Conservation (phyloP, 257 asterid species). For the Haberlea rhodopensis region DNA sequence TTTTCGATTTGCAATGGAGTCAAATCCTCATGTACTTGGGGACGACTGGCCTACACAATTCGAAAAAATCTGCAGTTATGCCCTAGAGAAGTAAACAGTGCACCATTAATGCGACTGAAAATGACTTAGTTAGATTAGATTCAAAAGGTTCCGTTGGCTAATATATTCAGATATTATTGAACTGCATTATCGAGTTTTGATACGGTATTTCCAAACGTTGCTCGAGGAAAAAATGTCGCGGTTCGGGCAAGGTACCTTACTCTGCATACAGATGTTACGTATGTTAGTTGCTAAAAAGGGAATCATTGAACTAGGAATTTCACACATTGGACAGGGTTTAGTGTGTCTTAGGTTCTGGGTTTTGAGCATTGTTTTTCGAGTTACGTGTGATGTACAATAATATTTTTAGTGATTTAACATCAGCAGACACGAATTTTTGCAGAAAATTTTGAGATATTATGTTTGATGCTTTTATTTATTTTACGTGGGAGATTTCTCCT, state of each 20-base stretch:
- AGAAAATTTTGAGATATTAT: not conserved
- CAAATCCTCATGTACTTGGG: conserved; percentile 66
- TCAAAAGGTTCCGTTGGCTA: not conserved
- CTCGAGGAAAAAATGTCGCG: not conserved
- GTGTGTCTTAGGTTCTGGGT: not conserved
- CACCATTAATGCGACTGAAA: conserved; percentile 2
- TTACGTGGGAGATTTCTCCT: too few relatives aligned
- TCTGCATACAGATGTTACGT: not conserved
- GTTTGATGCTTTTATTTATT: not conserved
- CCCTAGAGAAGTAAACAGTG: conserved; percentile 31
- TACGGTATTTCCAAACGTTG: too few relatives aligned
- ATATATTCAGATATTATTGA: too few relatives aligned
- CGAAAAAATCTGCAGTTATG: conserved; percentile 57
- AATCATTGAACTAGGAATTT: too few relatives aligned
- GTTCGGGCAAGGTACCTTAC: not conserved
- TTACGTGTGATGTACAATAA: not conserved
- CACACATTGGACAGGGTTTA: not conserved
- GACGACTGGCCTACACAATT: conserved; percentile 68
- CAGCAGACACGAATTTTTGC: not conserved
- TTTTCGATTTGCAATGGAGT: conserved; percentile 75
- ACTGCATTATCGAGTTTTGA: too few relatives aligned
- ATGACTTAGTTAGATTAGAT: not conserved
- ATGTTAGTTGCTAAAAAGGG: not conserved
- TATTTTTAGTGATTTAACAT: not conserved
- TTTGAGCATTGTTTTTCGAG: not conserved